Base-by-base conservation (phyloP, 176 grass and related monocot genomes). In the Zizania latifolia region DNA sequence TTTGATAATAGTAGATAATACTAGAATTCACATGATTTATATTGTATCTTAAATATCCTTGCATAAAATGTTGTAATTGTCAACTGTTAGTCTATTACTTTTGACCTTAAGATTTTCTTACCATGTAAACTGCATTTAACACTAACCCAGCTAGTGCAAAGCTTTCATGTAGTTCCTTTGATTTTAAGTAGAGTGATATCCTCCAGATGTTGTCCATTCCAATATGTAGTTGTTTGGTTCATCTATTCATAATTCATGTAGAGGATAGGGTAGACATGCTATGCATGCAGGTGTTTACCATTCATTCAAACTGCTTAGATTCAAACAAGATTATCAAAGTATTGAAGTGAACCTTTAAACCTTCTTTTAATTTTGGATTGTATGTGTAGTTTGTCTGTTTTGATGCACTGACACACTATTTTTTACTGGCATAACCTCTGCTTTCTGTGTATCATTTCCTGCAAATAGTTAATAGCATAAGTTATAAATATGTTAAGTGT, bases 111-210 rank as follows among this genome's bases (percentile, higher is more conserved):
- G 26, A 32, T 45, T 36, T 29, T 58, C 75, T 16, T 65, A 62
- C 40, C 46, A 74, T 12, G 28, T 69, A 76, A 22, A 32, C 33
- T 83, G 64, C 35, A n/a, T n/a, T n/a, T n/a, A n/a, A n/a, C n/a
- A n/a, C n/a, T 33, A 71, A 77, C 24, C 8, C 66, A 84, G 24
- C 65, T 58, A 58, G 28, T 57, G 53, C 40, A 62, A 39, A 31
- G 23, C 41, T 34, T 66, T 77, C 57, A 77, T 45, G 26, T 26
- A 12, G 64, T 77, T 70, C 62, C 28, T 62, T 23, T 13, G 40
- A 10, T 41, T 12, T 67, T 70, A 70, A 53, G 61, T 68, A 48
- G 39, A 60, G 48, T 64, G 43, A 3, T 14, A 4, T 6, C 62
- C 24, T 46, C 36, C 68, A 62, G 62, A 4, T 59, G 44, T 76